A percentile compares a stretch with the other conserved stretches of the same genome.
phyloP scores from a whole-genome alignment of 139 green algal genomes.

The Tetradesmus lagerheimii region DNA sequence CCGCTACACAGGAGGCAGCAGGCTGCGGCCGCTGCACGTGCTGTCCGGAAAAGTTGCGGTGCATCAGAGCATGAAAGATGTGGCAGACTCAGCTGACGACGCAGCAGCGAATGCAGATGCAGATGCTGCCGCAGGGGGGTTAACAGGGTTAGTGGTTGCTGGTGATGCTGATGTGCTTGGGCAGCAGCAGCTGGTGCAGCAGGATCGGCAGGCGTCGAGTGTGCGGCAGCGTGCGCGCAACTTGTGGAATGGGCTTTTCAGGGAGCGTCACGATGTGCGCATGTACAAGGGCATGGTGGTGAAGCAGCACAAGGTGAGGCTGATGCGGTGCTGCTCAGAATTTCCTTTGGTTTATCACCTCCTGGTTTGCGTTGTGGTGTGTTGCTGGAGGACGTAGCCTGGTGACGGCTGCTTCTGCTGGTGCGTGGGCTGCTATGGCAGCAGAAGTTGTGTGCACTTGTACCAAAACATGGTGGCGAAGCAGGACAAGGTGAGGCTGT shows the following conservation, averaged over 20 bases:
- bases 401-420: background rate
- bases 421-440: too few species aligned
- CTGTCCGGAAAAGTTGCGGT: background rate
- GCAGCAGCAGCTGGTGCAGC: background rate
- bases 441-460: slow-evolving; percentile 31
- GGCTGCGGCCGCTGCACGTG: background rate
- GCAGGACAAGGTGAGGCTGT: background rate
- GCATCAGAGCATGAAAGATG: background rate
- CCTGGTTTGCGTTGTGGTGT: too few species aligned
- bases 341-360: too few species aligned
- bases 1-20: background rate
- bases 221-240: background rate
- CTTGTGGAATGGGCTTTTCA: background rate
- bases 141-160: background rate
- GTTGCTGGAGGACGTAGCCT: background rate
- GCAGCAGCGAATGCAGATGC: background rate
- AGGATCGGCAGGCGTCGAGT: background rate
- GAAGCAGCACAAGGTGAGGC: background rate
- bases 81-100: background rate
- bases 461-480: slow-evolving; percentile 10
- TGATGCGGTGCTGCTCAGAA: too few species aligned
- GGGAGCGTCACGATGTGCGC: background rate
- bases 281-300: slow-evolving; percentile 37
- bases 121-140: background rate
- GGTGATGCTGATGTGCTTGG: background rate